Base-by-base conservation (phyloP, 768 basidiomycete genomes). In the Auriscalpium microsporum region DNA sequence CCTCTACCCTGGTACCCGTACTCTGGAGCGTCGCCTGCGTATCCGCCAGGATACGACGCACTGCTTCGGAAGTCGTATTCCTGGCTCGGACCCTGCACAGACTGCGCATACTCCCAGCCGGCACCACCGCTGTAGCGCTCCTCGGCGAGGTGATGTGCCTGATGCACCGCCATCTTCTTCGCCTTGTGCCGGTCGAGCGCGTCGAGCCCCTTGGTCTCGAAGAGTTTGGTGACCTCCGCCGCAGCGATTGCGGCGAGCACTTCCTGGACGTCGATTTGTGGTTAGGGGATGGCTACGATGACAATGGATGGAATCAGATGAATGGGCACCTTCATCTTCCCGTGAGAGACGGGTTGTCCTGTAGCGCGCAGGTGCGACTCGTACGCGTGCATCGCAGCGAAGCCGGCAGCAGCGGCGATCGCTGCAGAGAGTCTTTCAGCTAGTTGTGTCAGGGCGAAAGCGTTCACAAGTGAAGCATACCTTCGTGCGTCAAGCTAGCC, bases 351-450 rank as follows among this genome's bases (percentile, higher is more conserved):
- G 61, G 67, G 60, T 47, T 63, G 52, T 33, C 71, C 71, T 13
- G 71, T 67, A 16, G 54, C 58, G 19, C 61, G 62, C 35, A 63
- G 64, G 60, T 72, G 70, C 45, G 67, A 38, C 62, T 73, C 71
- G 61, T 71, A 73, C 5, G 69, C 69, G 59, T 66, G 69, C 71
- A 72, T 72, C 48, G 71, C 71, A 49, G 70, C 71, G 56, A 67
- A 72, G 28, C 68, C 69, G 48, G 70, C 70, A n/a, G 70, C 70
- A 45, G 67, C 70, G 54, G 62, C 61, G 46, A 63, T 54, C 23
- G 56, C 62, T 63, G 28, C 14, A 28, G 28, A 28, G 28, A 7
- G 28, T 28, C 28, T 28, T 4, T 28, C 28, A 28, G n/a, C n/a
- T n/a, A n/a, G 28, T 28, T 28, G 28, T 7, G 28, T 28, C 4